Conservation (phyloP, 1,284 basidiomycete genomes). For the Caloboletus inedulis region DNA sequence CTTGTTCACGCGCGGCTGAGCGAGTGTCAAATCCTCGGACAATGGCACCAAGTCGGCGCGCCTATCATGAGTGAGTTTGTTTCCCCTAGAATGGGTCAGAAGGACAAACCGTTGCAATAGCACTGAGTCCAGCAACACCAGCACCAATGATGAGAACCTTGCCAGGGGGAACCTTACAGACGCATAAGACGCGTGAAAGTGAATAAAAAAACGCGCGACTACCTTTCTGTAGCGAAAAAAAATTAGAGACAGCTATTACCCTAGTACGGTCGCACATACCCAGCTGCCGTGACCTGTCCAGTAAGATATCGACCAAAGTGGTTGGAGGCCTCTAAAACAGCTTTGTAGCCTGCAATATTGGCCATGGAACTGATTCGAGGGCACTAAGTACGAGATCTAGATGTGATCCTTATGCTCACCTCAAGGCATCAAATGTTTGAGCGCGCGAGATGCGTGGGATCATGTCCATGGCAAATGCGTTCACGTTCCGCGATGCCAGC, state of each 20-base stretch:
- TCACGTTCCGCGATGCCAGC: constrained; percentile 60
- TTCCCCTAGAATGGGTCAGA: background rate
- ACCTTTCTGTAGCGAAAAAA: constrained; percentile 25
- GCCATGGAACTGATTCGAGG: constrained; percentile 70
- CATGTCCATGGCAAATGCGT: constrained; percentile 77
- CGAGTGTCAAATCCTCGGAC: constrained; percentile 85
- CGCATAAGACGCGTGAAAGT: constrained; percentile 18
- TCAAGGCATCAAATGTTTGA: constrained; percentile 82
- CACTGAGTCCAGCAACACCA: constrained; percentile 82
- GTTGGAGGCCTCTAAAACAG: constrained; percentile 82
- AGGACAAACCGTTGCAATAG: constrained; percentile 68
- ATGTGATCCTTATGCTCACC: constrained; percentile 39
- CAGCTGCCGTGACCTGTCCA: constrained; percentile 85
- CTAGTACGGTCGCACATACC: constrained; percentile 45
- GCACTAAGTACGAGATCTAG: background rate
- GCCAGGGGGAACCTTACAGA: constrained; percentile 70
- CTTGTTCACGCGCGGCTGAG: constrained; percentile 79
- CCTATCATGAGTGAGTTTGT: constrained; percentile 39
- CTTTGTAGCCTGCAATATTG: constrained; percentile 85
- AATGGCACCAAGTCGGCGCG: constrained; percentile 77
- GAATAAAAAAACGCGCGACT: background rate
- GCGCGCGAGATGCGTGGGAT: constrained; percentile 85
- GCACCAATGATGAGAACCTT: constrained; percentile 85
- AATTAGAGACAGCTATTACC: constrained; percentile 6
- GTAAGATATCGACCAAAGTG: constrained; percentile 84